Conservation (phyloP, 1,284 basidiomycete species). For the Cerrena zonata region DNA sequence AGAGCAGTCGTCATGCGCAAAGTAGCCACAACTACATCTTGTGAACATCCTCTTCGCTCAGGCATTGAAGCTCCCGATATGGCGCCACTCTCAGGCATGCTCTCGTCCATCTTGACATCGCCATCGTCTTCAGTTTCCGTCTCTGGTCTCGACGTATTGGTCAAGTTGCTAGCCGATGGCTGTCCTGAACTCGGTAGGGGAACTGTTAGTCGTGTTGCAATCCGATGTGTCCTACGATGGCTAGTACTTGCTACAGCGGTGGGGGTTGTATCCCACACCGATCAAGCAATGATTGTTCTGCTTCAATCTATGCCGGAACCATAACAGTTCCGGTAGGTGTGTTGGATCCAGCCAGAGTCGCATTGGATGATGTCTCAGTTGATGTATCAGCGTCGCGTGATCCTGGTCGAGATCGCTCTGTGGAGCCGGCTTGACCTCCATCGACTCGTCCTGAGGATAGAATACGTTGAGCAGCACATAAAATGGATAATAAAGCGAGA, state of each 20-base stretch:
- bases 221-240: slow-evolving; percentile 10
- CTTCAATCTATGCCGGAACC: slow-evolving; percentile 60
- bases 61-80: slow-evolving; percentile 28
- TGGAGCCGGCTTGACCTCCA: slow-evolving; percentile 23
- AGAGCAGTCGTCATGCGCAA: slow-evolving; percentile 25
- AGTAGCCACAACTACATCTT: slow-evolving; percentile 20
- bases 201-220: slow-evolving; percentile 24
- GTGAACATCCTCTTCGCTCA: slow-evolving; percentile 37
- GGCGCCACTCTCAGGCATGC: slow-evolving; percentile 30
- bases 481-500: background rate
- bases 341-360: slow-evolving; percentile 51
- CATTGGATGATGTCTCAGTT: slow-evolving; percentile 52
- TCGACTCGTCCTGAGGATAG: slow-evolving; percentile 23
- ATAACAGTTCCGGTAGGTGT: slow-evolving; percentile 57
- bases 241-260: slow-evolving; percentile 18
- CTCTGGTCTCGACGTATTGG: slow-evolving; percentile 54
- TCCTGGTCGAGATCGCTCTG: slow-evolving; percentile 18
- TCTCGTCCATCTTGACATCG: slow-evolving; percentile 48
- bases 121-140: slow-evolving; percentile 72
- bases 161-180: slow-evolving; percentile 49
- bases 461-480: background rate
- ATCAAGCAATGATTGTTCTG: slow-evolving; percentile 66
- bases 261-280: slow-evolving; percentile 48
- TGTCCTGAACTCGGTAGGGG: slow-evolving; percentile 28
- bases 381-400: slow-evolving; percentile 51